These are phyloP conservation scores for Colletotrichum salicis DNA, from an alignment of 2,329 filamentous ascomycete genomes.

Conservation along the genomic window DNA sequence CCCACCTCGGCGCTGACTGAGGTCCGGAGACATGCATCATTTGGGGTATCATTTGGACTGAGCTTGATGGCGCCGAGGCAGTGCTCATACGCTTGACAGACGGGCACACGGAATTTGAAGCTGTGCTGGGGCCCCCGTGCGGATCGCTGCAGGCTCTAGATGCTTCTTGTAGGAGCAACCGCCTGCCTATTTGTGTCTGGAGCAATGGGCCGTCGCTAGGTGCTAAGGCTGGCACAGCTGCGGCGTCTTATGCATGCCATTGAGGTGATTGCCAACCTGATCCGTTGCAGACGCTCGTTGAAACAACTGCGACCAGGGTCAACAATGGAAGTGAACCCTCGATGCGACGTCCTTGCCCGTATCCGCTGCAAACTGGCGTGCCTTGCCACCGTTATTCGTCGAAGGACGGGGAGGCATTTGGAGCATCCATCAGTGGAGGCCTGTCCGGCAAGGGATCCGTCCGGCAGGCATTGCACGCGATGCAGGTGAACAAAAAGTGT, in stretches of 20 bases:
- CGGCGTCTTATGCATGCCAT: neutral
- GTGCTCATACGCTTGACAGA: neutral
- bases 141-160: neutral
- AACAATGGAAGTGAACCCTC: neutral
- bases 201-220: neutral
- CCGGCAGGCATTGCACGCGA: neutral
- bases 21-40: neutral
- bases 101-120: neutral
- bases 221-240: neutral
- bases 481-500: constrained; percentile 9
- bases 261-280: neutral
- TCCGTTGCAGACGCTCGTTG: neutral
- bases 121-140: neutral
- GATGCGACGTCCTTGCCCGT: neutral
- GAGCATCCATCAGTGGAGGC: neutral
- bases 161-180: neutral
- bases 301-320: neutral
- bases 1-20: neutral
- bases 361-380: neutral
- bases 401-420: neutral
- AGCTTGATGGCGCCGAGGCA: neutral
- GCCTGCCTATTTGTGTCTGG: neutral
- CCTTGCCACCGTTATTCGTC: neutral
- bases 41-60: neutral
- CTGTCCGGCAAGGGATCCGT: constrained; percentile 13